Percentiles rank a stretch among this genome's conserved stretches.
phyloP scores from a whole-genome alignment of 495 filamentous ascomycete genomes.

The Penicillium cosmopolitanum region DNA sequence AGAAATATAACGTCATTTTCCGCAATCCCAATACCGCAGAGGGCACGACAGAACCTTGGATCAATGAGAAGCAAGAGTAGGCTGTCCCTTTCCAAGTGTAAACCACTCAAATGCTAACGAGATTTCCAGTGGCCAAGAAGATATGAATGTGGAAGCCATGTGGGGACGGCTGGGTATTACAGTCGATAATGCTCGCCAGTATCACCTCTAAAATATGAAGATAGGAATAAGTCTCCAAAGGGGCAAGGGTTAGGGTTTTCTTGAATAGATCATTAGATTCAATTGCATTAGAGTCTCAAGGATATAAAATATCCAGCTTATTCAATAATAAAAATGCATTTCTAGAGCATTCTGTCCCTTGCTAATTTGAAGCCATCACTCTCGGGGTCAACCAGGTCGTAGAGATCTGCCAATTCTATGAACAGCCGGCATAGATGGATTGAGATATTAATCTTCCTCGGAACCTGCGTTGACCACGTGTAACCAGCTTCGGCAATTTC shows the following conservation, averaged over 20 bases:
- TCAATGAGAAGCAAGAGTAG: conserved; percentile 50
- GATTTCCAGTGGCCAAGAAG: conserved; percentile 43
- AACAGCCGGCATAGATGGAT: conserved; percentile 47
- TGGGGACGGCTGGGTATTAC: conserved; percentile 43
- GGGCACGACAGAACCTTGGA: conserved; percentile 49
- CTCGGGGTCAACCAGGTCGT: neutral
- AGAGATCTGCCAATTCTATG: conserved; percentile 41
- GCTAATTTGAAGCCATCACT: neutral
- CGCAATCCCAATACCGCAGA: conserved; percentile 49
- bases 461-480: conserved; percentile 41
- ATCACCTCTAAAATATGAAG: conserved; percentile 12
- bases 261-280: too few species aligned
- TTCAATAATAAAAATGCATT: neutral
- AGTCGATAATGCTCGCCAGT: conserved; percentile 23
- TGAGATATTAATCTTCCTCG: conserved; percentile 41
- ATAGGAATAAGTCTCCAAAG: neutral
- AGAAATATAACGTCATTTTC: conserved; percentile 56
- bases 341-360: neutral
- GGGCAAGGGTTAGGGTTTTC: too few species aligned
- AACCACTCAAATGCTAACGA: conserved; percentile 18
- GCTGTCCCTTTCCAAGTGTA: conserved; percentile 3
- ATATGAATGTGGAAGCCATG: conserved; percentile 54
- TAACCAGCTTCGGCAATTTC: conserved; percentile 47
- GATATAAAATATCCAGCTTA: too few species aligned
- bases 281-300: too few species aligned